Base-by-base conservation (phyloP, 371 early-diverging fungal genomes). In the Mortierella polycephala region DNA sequence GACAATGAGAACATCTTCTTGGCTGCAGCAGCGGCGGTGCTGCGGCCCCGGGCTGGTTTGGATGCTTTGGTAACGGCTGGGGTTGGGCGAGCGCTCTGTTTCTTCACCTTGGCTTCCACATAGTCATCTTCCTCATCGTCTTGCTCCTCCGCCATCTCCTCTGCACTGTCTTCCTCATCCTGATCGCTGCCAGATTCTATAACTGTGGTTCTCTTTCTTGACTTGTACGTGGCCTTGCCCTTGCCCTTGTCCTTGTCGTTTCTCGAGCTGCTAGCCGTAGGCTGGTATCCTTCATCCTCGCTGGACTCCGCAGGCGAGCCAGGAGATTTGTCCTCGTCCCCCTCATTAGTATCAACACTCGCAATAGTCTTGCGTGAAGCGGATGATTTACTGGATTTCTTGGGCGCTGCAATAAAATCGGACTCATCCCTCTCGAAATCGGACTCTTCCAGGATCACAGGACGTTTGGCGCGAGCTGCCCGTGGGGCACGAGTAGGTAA, bases 1-100 rank as follows among this genome's bases (percentile, higher is more conserved):
- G 68, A 55, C 57, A 76, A 40, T 16, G 71, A 70, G 41, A 76
- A 76, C 71, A 71, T 64, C 57, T 76, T 76, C 56, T 76, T 76
- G 57, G 67, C 67, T 7, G 72, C 72, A 50, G 50, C 52, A 7
- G 56, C 60, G 6, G 72, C 72, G 0, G 62, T 56, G 13, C 66
- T 62, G 20, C 57, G 67, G 39, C 66, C 66, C 7, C 45, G 20
- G 1, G 21, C 51, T 12, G 64, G 42, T 62, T 67, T 75, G 37
- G 58, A 12, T 7, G 56, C 14, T 30, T 30, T 44, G 12, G n/a
- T 18, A 14, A 11, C 9, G 8, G 62, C n/a, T n/a, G 55, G 30
- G 4, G 4, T 60, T 14, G 50, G 7, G n/a, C 53, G 54, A 2
- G 51, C 20, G 0, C 21, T 21, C 14, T 44, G 39, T 47, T 60